Percentiles rank a stretch among this genome's conserved stretches.
These are phyloP conservation scores for Metschnikowia vanudenii DNA, from an alignment of 805 yeast genomes.

Conservation along the genomic window DNA sequence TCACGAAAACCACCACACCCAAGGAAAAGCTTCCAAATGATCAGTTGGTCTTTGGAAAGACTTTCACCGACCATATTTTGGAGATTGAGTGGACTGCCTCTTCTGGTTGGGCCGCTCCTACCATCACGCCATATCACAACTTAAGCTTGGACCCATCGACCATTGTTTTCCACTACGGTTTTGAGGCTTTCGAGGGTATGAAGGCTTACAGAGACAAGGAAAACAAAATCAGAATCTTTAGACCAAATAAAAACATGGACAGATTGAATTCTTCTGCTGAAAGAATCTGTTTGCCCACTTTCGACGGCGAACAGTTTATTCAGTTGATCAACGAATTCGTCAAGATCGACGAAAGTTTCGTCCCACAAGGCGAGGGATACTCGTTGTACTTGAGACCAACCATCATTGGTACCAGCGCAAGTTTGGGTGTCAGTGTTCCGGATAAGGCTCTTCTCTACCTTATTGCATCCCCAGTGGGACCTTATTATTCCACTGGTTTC, in stretches of 20 bases:
- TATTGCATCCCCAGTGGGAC: conserved; percentile 95
- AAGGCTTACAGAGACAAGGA: conserved; percentile 72
- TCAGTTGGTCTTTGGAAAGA: conserved; percentile 42
- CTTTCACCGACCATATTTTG: conserved; percentile 87
- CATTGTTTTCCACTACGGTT: conserved; percentile 90
- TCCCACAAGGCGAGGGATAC: conserved; percentile 86
- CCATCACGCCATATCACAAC: conserved; percentile 80
- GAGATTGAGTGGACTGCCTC: conserved; percentile 76
- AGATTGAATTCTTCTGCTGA: conserved; percentile 88
- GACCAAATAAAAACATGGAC: conserved; percentile 88
- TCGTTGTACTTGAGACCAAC: conserved; percentile 94
- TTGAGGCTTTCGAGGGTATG: conserved; percentile 93
- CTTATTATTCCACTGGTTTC: conserved; percentile 86
- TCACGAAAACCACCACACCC: conserved; percentile 39
- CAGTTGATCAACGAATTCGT: conserved; percentile 76
- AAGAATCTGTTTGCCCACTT: conserved; percentile 85
- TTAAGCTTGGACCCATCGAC: conserved; percentile 81
- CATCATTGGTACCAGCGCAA: conserved; percentile 86
- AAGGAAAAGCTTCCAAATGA: conserved; percentile 37
- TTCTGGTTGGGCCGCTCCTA: conserved; percentile 87
- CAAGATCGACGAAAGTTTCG: conserved; percentile 68
- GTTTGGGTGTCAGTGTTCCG: conserved; percentile 85
- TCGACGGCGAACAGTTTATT: conserved; percentile 74
- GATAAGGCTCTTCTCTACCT: conserved; percentile 78
- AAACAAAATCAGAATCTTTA: conserved; percentile 71